These are phyloP conservation scores for Kodamaea hsintzibuensis DNA, from an alignment of 805 yeast species.

Conservation along the genomic window DNA sequence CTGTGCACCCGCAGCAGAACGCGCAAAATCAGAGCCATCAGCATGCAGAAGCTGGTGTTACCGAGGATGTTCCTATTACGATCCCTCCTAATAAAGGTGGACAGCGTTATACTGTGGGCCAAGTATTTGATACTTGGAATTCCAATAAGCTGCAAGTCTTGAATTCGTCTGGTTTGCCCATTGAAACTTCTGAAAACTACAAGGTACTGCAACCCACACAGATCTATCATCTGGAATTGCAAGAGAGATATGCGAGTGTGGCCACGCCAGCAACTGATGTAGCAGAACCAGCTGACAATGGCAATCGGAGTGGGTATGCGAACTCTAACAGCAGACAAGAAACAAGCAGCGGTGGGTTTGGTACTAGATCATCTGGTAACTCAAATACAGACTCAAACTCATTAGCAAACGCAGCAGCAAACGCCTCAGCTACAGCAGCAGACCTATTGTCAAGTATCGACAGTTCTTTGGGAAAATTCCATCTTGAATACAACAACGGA, in stretches of 20 bases:
- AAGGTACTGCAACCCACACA: slow-evolving; percentile 31
- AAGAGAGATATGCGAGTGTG: slow-evolving; percentile 8
- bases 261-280: background rate
- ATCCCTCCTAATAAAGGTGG: slow-evolving; percentile 44
- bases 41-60: background rate
- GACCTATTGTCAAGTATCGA: slow-evolving; percentile 5
- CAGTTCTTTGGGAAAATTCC: slow-evolving; percentile 9
- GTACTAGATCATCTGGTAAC: background rate
- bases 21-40: background rate
- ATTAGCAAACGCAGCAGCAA: background rate
- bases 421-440: background rate
- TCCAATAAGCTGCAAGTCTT: slow-evolving; percentile 29
- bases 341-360: background rate
- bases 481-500: background rate
- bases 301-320: background rate
- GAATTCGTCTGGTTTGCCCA: slow-evolving; percentile 13
- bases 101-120: slow-evolving; percentile 48
- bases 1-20: background rate
- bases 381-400: background rate
- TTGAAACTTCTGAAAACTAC: slow-evolving; percentile 29
- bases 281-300: background rate
- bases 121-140: slow-evolving; percentile 55
- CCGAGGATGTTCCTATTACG: slow-evolving; percentile 7
- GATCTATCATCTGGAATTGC: slow-evolving; percentile 39
- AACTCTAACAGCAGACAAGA: background rate